Conservation (phyloP, 169 alveolate species). For the Cardiosporidium cionae region DNA sequence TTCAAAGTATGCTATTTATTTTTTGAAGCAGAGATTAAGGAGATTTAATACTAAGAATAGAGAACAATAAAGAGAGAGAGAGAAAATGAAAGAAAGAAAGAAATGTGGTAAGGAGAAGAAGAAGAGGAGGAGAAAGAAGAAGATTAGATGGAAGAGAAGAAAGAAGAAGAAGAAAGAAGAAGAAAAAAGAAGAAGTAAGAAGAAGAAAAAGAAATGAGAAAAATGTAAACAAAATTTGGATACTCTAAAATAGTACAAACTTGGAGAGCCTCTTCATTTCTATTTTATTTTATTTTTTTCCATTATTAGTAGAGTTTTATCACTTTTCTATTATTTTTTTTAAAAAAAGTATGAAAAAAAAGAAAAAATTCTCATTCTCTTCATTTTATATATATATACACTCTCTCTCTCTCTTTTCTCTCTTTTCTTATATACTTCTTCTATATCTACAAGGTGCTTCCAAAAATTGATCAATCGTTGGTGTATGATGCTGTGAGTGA, state of each 20-base stretch:
- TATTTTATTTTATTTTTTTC: neutral
- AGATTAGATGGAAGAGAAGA: neutral
- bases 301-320: neutral
- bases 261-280: neutral
- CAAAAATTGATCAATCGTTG: slow-evolving; percentile 66
- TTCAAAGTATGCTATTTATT: no score
- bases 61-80: no score
- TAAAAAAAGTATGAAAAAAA: neutral
- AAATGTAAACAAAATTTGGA: neutral
- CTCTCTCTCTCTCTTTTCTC: neutral
- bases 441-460: slow-evolving; percentile 28
- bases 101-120: no score
- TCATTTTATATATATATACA: neutral
- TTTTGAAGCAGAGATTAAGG: no score
- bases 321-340: neutral
- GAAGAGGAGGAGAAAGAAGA: neutral
- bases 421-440: neutral
- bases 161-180: neutral
- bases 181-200: neutral
- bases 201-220: neutral
- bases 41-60: no score
- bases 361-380: neutral
- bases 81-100: no score
- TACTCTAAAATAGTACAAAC: neutral
- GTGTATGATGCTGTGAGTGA: slow-evolving; percentile 60